Evolutionary conservation across 2,329 filamentous ascomycete species (phyloP).

Genomic region (Aspergillus aculeatus): DNA sequence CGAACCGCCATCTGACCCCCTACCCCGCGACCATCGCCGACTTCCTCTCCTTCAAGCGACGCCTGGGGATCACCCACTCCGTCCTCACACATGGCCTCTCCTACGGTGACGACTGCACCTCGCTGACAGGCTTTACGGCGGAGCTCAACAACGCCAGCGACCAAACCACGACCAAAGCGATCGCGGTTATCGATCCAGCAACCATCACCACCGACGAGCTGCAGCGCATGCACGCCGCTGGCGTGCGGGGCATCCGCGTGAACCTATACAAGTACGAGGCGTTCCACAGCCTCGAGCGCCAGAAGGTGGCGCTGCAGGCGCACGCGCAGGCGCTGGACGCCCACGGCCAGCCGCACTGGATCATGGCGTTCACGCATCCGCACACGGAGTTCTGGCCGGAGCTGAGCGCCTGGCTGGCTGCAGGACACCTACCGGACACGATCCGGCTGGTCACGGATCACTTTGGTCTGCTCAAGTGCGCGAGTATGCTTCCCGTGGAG

Average conservation of each 20-base stretch:
- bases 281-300: constrained; percentile 38
- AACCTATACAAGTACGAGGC: constrained; percentile 39
- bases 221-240: constrained; percentile 25
- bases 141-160: constrained; percentile 22
- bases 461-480: constrained; percentile 37
- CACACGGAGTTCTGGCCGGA: constrained; percentile 33
- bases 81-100: constrained; percentile 40
- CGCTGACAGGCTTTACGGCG: constrained; percentile 32
- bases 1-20: constrained; percentile 30
- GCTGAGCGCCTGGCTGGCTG: constrained; percentile 22
- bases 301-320: constrained; percentile 31
- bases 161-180: constrained; percentile 22
- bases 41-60: constrained; percentile 25
- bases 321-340: constrained; percentile 26
- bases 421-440: constrained; percentile 18
- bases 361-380: constrained; percentile 33
- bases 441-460: constrained; percentile 39
- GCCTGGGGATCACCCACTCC: constrained; percentile 33
- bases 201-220: constrained; percentile 24
- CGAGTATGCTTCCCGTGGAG: constrained; percentile 31
- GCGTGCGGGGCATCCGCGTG: constrained; percentile 37
- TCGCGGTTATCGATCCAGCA: constrained; percentile 34
- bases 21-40: constrained; percentile 27
- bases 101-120: constrained; percentile 38
- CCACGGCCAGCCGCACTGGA: constrained; percentile 25